Evolutionary conservation across 1,284 basidiomycete species (phyloP), one percentile per base, ranked within the genome.

Genomic region (Mycosarcoma mackinlayi): DNA sequence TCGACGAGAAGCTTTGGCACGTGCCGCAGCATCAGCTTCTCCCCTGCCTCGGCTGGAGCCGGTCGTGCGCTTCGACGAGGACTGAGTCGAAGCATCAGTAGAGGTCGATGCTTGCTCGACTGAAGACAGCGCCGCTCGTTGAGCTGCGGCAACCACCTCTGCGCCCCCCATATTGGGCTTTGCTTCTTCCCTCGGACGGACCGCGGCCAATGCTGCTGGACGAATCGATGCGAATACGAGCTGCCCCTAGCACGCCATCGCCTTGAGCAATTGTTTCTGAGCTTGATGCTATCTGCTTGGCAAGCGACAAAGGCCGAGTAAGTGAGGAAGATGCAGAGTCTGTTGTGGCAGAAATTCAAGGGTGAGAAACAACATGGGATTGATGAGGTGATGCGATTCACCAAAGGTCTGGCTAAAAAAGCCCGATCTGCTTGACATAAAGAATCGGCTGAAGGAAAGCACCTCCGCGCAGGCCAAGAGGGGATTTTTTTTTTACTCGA

Each of bases 71-170:
- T 34, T 41, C 8, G 54, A 24, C n/a, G 37, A 14, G 7, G 21
- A n/a, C 3, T 14, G n/a, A 10, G 40, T 14, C 18, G 16, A 7
- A 8, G 23, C 5, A 1, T 3, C 10, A 39, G n/a, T n/a, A 16
- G 48, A 47, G 4, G 6, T 23, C 3, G 28, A 28, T n/a, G 48
- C 47, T 23, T 55, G 42, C 18, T 60, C 31, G 3, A 52, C 44
- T 16, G 47, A 31, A 6, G 48, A 41, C 8, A 66, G 13, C 2
- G 48, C 57, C 4, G 57, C 63, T 39, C 55, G 52, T 18, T 58
- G 39, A 13, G 63, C 56, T 14, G 48, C 27, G 7, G 47, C 52
- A 7, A 52, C 23, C 16, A 66, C 41, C 27, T 59, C 33, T 16
- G 40, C 41, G 14, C 56, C 33, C 23, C 52, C 27, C 63, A 60